These are phyloP conservation scores for Solanum microdontum DNA, from an alignment of 257 asterid genomes.

Conservation along the genomic window DNA sequence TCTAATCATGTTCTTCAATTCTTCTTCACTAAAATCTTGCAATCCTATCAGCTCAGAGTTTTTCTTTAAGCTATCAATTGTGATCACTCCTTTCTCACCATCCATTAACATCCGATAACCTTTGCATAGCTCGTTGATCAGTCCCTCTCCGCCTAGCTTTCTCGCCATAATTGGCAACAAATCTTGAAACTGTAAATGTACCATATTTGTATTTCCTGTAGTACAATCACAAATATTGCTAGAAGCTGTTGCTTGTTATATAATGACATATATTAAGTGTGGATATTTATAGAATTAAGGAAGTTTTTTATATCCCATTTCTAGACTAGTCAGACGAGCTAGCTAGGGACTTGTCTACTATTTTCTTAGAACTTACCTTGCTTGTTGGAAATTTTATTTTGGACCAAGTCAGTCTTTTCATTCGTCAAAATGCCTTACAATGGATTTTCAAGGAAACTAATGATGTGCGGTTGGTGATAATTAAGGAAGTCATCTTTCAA, in stretches of 20 bases:
- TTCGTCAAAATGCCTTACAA: background rate
- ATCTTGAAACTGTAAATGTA: constrained; percentile 6
- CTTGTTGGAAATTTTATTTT: background rate
- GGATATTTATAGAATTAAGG: background rate
- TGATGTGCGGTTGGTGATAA: background rate
- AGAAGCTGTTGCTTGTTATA: background rate
- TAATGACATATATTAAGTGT: background rate
- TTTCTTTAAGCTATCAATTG: constrained; percentile 14
- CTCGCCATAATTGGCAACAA: constrained; percentile 6
- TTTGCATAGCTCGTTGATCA: constrained; percentile 5
- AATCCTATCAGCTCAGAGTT: constrained; percentile 8
- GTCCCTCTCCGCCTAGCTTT: constrained; percentile 11
- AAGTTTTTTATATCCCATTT: background rate
- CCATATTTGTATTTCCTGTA: background rate
- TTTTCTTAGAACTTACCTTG: background rate
- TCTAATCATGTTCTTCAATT: constrained; percentile 3
- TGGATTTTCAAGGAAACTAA: background rate
- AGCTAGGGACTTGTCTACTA: background rate
- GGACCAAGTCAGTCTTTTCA: background rate
- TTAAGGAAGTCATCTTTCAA: background rate
- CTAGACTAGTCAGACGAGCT: background rate
- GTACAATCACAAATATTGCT: background rate
- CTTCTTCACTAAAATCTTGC: constrained; percentile 7
- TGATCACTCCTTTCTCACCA: constrained; percentile 1
- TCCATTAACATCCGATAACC: constrained; percentile 8